Base-by-base conservation (phyloP, 2,329 filamentous ascomycete species). In the Eutypella sp. region DNA sequence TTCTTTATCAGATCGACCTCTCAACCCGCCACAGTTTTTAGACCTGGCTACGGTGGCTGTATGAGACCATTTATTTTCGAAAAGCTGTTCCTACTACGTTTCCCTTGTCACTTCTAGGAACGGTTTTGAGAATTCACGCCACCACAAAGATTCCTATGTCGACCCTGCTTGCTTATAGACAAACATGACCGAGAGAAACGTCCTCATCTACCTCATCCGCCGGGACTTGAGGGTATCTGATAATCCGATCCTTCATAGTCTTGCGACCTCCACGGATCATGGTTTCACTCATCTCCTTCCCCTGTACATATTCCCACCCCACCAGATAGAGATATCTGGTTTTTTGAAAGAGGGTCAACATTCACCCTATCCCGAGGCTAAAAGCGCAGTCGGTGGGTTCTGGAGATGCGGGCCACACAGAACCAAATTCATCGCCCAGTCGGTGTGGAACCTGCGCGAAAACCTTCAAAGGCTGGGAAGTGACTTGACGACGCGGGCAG, bases 371-470 rank as follows among this genome's bases (percentile, higher is more conserved):
- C 82, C 82, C 0, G 78, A 82, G 57, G 85, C 87, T 3, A 73
- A 77, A 47, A 87, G 84, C 55, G 62, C 72, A n/a, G 67, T 85
- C 3, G 84, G 76, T 11, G 70, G 73, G 1, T 87, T 87, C 59
- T 89, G 84, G 83, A 73, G 87, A 59, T 89, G 85, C 56, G 87
- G 87, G 2, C 81, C 80, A 5, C 79, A 87, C 56, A 76, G 88
- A 29, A 80, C 81, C 44, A 85, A 81, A 60, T 92, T 91, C 61
- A 66, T 88, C 24, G 82, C 81, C 0, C 77, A 92, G 61, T 81
- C 80, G 25, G 76, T 89, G 0, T 89, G 84, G 84, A 81, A 88
- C 57, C 44, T 91, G 49, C 89, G 89, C 57, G 60, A 71, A 9
- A 75, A 72, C 3, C 67, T 91, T 2, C 74, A 82, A 50, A 68